Conservation (phyloP, 805 yeast species). For the Starmerella gropengiesseri region DNA sequence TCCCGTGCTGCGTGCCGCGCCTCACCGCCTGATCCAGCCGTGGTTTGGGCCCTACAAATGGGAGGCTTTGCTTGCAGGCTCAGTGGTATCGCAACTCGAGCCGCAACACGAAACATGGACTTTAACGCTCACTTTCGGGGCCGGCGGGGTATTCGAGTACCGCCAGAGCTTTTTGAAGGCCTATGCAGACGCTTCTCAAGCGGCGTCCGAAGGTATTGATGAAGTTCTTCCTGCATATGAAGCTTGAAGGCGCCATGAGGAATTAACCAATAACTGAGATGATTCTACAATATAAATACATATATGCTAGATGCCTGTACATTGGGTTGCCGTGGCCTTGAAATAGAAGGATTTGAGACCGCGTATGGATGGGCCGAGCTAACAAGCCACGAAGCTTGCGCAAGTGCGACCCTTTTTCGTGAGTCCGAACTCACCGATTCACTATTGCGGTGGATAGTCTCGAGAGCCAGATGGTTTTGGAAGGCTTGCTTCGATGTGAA, state of each 20-base stretch:
- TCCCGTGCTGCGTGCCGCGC: constrained; percentile 19
- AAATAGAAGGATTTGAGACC: too few species aligned
- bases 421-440: too few species aligned
- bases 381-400: too few species aligned
- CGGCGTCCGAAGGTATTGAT: constrained; percentile 19
- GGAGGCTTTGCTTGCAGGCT: constrained; percentile 21
- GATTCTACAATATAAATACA: not conserved
- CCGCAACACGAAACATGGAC: constrained; percentile 23
- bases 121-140: constrained; percentile 22
- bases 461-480: too few species aligned
- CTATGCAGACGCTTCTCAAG: constrained; percentile 15
- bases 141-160: constrained; percentile 30
- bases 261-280: too few species aligned
- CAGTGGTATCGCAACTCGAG: not conserved
- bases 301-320: not conserved
- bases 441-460: too few species aligned
- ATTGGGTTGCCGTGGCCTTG: too few species aligned
- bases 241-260: constrained; percentile 2
- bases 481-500: too few species aligned
- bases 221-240: constrained; percentile 22
- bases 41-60: constrained; percentile 32
- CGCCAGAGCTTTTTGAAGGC: constrained; percentile 11
- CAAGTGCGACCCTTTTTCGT: too few species aligned
- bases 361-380: too few species aligned
- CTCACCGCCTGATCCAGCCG: constrained; percentile 27